Percentiles rank a stretch among this genome's conserved stretches.
Evolutionary conservation across 768 basidiomycete species (phyloP).

Genomic region (Sarcomyxa edulis): DNA sequence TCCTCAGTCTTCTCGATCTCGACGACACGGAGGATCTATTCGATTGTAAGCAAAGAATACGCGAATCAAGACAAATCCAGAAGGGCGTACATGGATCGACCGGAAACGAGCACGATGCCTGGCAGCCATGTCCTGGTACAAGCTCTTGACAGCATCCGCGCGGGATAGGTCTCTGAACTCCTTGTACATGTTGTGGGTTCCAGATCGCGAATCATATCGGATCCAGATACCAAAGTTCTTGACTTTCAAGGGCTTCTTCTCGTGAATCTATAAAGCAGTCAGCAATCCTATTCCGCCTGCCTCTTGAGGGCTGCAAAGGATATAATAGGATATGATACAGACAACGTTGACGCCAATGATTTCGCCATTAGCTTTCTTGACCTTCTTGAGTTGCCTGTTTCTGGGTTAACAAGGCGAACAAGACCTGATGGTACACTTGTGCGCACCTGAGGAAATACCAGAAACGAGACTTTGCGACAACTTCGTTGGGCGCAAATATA

Average conservation of each 20-base stretch:
- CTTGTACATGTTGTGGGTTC: slow-evolving; percentile 99
- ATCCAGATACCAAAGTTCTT: slow-evolving; percentile 99
- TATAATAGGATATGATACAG: slow-evolving; percentile 53
- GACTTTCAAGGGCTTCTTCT: slow-evolving; percentile 96
- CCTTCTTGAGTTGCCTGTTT: slow-evolving; percentile 89
- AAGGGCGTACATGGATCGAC: slow-evolving; percentile 80
- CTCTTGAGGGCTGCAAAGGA: slow-evolving; percentile 79
- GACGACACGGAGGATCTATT: slow-evolving; percentile 96
- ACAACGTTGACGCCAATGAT: slow-evolving; percentile 98
- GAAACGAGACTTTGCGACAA: slow-evolving; percentile 98
- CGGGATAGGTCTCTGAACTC: slow-evolving; percentile 95
- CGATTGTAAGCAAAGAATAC: neutral
- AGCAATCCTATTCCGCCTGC: slow-evolving; percentile 76
- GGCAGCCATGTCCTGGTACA: slow-evolving; percentile 99
- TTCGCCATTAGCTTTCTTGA: slow-evolving; percentile 99
- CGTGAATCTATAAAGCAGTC: slow-evolving; percentile 75
- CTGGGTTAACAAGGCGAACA: neutral
- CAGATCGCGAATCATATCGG: slow-evolving; percentile 98
- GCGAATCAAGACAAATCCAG: neutral
- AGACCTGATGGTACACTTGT: neutral
- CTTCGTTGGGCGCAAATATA: slow-evolving; percentile 97
- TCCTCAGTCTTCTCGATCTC: slow-evolving; percentile 92
- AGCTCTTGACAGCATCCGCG: slow-evolving; percentile 89
- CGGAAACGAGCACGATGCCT: slow-evolving; percentile 99
- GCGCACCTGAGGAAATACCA: slow-evolving; percentile 96